Base-by-base conservation (phyloP, 2,329 filamentous ascomycete species). In the Diaporthe amygdali region DNA sequence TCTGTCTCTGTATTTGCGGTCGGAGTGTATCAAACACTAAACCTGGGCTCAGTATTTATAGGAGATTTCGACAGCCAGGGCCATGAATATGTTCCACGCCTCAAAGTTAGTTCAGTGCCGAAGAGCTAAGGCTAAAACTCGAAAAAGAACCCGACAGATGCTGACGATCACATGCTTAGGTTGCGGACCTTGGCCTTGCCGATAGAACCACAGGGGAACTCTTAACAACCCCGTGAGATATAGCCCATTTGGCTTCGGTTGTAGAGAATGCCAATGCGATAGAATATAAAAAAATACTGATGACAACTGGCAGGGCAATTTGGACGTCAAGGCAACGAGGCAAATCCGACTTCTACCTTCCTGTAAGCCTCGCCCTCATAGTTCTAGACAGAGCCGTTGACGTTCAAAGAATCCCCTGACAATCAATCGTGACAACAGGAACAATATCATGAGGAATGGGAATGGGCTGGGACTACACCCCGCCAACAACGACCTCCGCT, bases 391-490 rank as follows among this genome's bases (percentile, higher is more conserved):
- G 7, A n/a, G 27, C 30, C 30, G n/a, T n/a, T n/a, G n/a, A n/a
- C n/a, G n/a, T 22, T 6, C 7, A 10, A 9, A 6, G 1, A 9
- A 0, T 15, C 0, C 14, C 14, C 27, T 34, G 20, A 46, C 14
- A 7, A 12, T 1, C 3, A 22, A 15, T 4, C 15, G 1, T 34
- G 5, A 9, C 17, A 17, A 63, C 10, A 46, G 56, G 56, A 63
- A 34, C 56, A 63, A 47, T 63, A 63, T 6, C 56, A 63, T 15
- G 15, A n/a, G 15, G 56, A 63, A 2, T 63, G 56, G 56, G 56
- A 63, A 34, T 63, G 56, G 39, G 56, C 56, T 22, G 39, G 17
- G 47, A 41, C 27, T 7, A 17, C 1, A 8, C 56, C 56, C 5
- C 39, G 56, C 27, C 17, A 63, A n/a, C 41, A 47, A 20, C 39